These are phyloP conservation scores for Lactarius deliciosus DNA, from an alignment of 768 basidiomycete genomes.

Conservation along the genomic window DNA sequence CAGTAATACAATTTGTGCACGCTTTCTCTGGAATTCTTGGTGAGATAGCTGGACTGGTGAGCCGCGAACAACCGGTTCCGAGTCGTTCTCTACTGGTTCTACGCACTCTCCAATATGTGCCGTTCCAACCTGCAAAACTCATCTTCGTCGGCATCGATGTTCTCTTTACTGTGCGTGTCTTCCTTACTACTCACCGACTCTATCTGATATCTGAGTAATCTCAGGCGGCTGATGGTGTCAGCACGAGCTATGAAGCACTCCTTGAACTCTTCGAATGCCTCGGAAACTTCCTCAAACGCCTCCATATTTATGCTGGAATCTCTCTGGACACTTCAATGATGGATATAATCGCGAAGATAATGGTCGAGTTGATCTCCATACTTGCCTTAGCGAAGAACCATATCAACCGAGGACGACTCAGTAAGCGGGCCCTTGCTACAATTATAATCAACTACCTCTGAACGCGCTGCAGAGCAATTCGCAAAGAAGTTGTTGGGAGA, in stretches of 20 bases:
- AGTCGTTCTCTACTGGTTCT: not conserved
- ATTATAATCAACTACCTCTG: not conserved
- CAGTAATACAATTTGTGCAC: not conserved
- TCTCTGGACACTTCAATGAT: not conserved
- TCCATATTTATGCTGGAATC: not conserved
- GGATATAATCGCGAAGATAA: constrained; percentile 14
- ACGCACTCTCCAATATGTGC: not conserved
- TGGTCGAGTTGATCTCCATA: constrained; percentile 11
- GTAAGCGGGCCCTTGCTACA: not conserved
- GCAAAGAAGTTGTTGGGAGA: constrained; percentile 5
- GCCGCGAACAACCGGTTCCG: not conserved
- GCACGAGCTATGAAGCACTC: constrained; percentile 17
- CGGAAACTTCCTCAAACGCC: constrained; percentile 13
- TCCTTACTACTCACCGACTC: not conserved
- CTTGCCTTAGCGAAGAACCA: constrained; percentile 11
- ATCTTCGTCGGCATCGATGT: constrained; percentile 4
- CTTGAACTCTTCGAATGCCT: constrained; percentile 11
- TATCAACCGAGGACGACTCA: constrained; percentile 12
- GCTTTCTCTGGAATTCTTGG: not conserved
- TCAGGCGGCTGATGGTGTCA: constrained; percentile 7
- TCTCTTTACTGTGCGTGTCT: constrained; percentile 2
- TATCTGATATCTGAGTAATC: not conserved
- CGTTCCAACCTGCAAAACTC: not conserved
- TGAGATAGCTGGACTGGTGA: not conserved
- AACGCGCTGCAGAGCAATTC: constrained; percentile 7